Base-by-base conservation (phyloP, 2,329 filamentous ascomycete genomes). In the Phyllosticta citriasiana region DNA sequence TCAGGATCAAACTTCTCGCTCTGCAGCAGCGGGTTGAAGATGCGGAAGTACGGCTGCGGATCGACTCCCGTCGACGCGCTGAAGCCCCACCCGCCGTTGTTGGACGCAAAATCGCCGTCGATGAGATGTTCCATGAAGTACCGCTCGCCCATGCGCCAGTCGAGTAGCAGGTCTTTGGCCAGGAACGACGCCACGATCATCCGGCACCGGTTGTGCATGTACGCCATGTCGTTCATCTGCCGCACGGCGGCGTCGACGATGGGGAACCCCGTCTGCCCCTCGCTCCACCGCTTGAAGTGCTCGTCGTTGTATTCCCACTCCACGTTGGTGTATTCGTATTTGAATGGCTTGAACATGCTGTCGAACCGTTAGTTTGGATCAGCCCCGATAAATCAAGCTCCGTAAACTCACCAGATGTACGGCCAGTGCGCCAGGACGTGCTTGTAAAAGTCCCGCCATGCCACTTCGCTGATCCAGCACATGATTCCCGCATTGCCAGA, bases 231-330 rank as follows among this genome's bases (percentile, higher is more conserved):
- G 10, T 80, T 80, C 6, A 92, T 71, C 73, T 95, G 89, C 8
- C 91, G 83, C 89, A 95, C 94, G 1, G 88, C 89, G 0, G 91
- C 91, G 69, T 95, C 90, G 24, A 95, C 87, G 8, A 96, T 87
- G 0, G 91, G 91, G 68, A 85, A 92, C 0, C 91, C 91, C 0
- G 91, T 95, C 35, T 77, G 80, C 6, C 90, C 91, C 35, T 84
- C 75, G 50, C 81, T 84, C 91, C 92, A 97, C 2, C 85, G 84
- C 1, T 79, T 67, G 74, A 96, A 94, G 22, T 86, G 79, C 1
- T 82, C 78, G 9, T 78, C 68, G 67, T 91, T 79, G 71, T 92
- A 91, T 57, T 91, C 89, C 91, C 91, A 96, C 57, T 82, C 75
- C 55, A 96, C 87, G 66, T 92, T 87, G 53, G 88, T 85, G 73